Base-by-base conservation (phyloP, 805 yeast genomes). In the Candida chauliodis region DNA sequence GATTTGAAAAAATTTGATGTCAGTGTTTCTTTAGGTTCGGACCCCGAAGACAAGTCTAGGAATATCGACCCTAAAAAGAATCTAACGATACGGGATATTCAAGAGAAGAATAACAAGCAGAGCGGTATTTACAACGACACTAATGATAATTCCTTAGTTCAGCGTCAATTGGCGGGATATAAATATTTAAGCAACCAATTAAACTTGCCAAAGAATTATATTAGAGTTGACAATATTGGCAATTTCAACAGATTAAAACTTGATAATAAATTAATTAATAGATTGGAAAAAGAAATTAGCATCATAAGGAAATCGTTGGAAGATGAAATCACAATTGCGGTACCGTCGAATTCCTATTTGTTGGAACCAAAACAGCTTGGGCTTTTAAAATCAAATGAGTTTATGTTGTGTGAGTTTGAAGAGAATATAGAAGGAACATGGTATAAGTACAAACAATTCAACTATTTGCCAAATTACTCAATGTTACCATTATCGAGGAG, bases 1-100 rank as follows among this genome's bases (percentile, higher is more conserved):
- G 57, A 55, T 3, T 43, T 63, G 14, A 53, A 59, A 36, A 68
- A 68, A 45, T 49, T 58, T 36, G 71, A 68, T 43, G 58, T 61
- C 33, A 66, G 66, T 43, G 59, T 65, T 38, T 33, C 36, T 8
- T n/a, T 33, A 24, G 30, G 30, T 3, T 40, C 55, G 15, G 62
- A 56, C 32, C 46, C 37, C 14, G 51, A 50, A 28, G 50, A 48
- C 35, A 31, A 41, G 16, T 44, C 51, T 2, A 43, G 38, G 13
- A 49, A 46, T 32, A 40, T 56, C 9, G 51, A 56, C 38, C 57
- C 61, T 8, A 31, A 31, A 22, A 31, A 31, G 19, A 20, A 19
- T 15, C 8, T 19, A 36, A 40, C 30, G 9, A 27, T 26, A 10
- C 30, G 32, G n/a, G 35, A 37, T 8, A 24, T 32, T 9, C 17